Conservation (phyloP, 1,139 yeast species). For the Suhomyces wounanorum region DNA sequence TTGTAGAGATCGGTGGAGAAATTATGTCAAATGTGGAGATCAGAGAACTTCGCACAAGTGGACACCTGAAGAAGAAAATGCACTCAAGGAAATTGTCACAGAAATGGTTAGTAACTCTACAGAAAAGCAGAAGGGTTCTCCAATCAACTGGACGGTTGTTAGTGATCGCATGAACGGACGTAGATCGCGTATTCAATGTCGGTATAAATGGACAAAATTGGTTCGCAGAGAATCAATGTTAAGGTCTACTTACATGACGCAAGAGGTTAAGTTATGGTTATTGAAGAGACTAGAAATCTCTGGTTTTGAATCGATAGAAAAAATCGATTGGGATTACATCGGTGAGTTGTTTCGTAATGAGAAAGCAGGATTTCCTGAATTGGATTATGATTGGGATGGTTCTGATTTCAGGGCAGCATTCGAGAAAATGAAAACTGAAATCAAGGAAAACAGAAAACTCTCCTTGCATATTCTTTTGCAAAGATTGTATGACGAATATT, state of each 20-base stretch:
- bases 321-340: constrained; percentile 61
- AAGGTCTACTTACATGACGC: constrained; percentile 52
- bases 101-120: constrained; percentile 34
- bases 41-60: constrained; percentile 76
- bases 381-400: constrained; percentile 28
- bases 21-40: constrained; percentile 86
- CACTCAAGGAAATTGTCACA: constrained; percentile 57
- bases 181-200: constrained; percentile 88
- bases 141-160: constrained; percentile 87
- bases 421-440: constrained; percentile 34
- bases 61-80: constrained; percentile 71
- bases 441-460: constrained; percentile 32
- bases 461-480: constrained; percentile 27
- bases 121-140: constrained; percentile 20
- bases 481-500: constrained; percentile 24
- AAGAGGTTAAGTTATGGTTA: constrained; percentile 59
- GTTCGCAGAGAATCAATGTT: constrained; percentile 58
- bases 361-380: constrained; percentile 11
- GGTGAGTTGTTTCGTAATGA: constrained; percentile 21
- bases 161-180: constrained; percentile 87
- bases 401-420: constrained; percentile 39
- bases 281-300: constrained; percentile 51
- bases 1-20: constrained; percentile 94
- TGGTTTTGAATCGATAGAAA: constrained; percentile 48
- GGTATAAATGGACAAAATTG: constrained; percentile 90